Base-by-base conservation (phyloP, 2,329 filamentous ascomycete species). In the Zymoseptoria pseudotritici region DNA sequence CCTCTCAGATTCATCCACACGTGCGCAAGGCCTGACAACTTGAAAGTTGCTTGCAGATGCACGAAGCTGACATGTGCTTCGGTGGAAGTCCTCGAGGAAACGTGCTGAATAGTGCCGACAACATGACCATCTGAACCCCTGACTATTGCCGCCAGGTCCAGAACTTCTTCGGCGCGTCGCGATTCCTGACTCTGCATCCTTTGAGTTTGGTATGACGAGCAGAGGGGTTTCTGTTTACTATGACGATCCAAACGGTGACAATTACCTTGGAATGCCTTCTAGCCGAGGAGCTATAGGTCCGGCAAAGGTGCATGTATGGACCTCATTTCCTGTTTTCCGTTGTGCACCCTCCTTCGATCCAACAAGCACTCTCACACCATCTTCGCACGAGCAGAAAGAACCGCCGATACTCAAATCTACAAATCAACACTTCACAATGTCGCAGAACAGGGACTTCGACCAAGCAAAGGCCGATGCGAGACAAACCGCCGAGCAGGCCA, bases 401-500 rank as follows among this genome's bases (percentile, higher is more conserved):
- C 7, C 22, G 3, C 9, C 19, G 19, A 52, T 21, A 7, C 19
- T 11, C 50, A 52, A 11, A 21, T 4, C n/a, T 21, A 4, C 50
- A 52, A 17, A 52, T 19, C 36, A 17, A 46, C 10, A 8, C 50
- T 52, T n/a, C 50, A 21, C 50, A 52, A 21, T 52, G 20, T 24
- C 20, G 22, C 20, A 21, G 50, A 52, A 52, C 20, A 13, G 22
- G 19, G 20, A 52, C 20, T 21, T 19, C 22, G 20, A 21, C 11
- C 20, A 52, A 8, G 50, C 22, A 24, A 24, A 53, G 22, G 52
- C 17, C 52, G 22, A 29, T 4, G 22, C 22, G 13, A 53, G 51
- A 53, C 51, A 22, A 19, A 57, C 24, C 55, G 24, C 21, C 55
- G 55, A 26, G n/a, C 55, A 57, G 21, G 55, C 55, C 31, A 55